These are phyloP conservation scores for Rhodotorula toruloides DNA, from an alignment of 768 basidiomycete genomes.

Conservation along the genomic window DNA sequence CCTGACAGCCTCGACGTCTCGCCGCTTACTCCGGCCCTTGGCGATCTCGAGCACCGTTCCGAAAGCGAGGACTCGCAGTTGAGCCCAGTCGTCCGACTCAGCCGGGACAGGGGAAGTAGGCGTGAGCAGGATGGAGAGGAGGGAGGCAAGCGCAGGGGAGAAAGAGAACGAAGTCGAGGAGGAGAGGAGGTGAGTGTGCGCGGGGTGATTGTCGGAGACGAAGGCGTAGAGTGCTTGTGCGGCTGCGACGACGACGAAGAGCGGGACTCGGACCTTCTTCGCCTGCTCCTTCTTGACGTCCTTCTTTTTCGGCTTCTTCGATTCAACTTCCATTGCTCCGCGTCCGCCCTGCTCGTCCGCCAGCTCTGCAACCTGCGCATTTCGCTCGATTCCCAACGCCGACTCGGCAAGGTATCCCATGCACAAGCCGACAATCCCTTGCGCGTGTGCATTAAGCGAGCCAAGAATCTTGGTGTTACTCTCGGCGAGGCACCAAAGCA, in stretches of 20 bases:
- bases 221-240: slow-evolving; percentile 36
- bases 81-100: slow-evolving; percentile 8
- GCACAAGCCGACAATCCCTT: slow-evolving; percentile 18
- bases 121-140: slow-evolving; percentile 27
- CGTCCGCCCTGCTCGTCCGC: background rate
- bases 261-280: slow-evolving; percentile 16
- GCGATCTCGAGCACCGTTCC: slow-evolving; percentile 32
- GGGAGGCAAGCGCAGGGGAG: slow-evolving; percentile 25
- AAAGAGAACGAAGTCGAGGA: slow-evolving; percentile 11
- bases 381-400: slow-evolving; percentile 22
- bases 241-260: slow-evolving; percentile 29
- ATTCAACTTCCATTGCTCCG: slow-evolving; percentile 13
- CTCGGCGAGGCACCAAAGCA: slow-evolving; percentile 38
- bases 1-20: slow-evolving; percentile 22
- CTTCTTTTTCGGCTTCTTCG: slow-evolving; percentile 12
- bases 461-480: slow-evolving; percentile 38
- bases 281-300: slow-evolving; percentile 4
- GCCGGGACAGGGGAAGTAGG: slow-evolving; percentile 1
- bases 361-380: background rate
- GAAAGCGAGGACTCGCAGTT: slow-evolving; percentile 33
- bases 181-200: slow-evolving; percentile 23
- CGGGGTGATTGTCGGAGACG: slow-evolving; percentile 27
- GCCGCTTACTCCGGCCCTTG: slow-evolving; percentile 24
- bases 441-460: slow-evolving; percentile 21
- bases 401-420: slow-evolving; percentile 20